A percentile compares a stretch with the other conserved stretches of the same genome.
phyloP scores from a whole-genome alignment of 1,284 basidiomycete genomes.

The Irpex sp. region DNA sequence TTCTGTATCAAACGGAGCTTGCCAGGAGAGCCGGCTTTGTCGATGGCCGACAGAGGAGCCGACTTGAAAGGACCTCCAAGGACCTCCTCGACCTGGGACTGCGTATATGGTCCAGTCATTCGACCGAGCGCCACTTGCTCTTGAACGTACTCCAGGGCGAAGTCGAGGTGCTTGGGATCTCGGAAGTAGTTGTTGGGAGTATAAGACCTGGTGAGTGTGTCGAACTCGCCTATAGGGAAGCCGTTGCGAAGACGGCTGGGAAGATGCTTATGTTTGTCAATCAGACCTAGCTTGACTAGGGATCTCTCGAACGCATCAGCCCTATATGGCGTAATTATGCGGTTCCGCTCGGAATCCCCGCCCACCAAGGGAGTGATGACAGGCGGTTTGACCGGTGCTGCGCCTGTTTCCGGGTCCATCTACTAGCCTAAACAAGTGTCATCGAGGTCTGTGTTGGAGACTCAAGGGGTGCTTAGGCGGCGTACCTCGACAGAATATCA shows the following conservation, averaged over 20 bases:
- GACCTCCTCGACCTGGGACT: constrained; percentile 19
- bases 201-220: neutral
- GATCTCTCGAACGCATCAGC: neutral
- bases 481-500: too few relatives aligned
- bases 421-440: too few relatives aligned
- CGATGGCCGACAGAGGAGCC: constrained; percentile 20
- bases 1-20: constrained; percentile 12
- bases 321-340: neutral
- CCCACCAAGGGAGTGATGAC: neutral
- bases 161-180: neutral
- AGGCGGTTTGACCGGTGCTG: neutral
- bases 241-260: neutral
- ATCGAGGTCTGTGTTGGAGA: too few relatives aligned
- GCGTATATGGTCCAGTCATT: neutral
- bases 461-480: too few relatives aligned
- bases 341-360: neutral
- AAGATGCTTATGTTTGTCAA: neutral
- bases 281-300: neutral
- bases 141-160: neutral
- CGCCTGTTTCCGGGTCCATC: neutral
- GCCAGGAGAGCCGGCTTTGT: constrained; percentile 2
- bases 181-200: neutral
- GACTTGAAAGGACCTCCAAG: constrained; percentile 21
- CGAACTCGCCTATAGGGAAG: neutral
- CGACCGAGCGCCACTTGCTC: neutral